Percentiles rank a stretch among this genome's conserved stretches.
phyloP scores from a whole-genome alignment of 2,329 filamentous ascomycete genomes.

The Phialophora tarda region DNA sequence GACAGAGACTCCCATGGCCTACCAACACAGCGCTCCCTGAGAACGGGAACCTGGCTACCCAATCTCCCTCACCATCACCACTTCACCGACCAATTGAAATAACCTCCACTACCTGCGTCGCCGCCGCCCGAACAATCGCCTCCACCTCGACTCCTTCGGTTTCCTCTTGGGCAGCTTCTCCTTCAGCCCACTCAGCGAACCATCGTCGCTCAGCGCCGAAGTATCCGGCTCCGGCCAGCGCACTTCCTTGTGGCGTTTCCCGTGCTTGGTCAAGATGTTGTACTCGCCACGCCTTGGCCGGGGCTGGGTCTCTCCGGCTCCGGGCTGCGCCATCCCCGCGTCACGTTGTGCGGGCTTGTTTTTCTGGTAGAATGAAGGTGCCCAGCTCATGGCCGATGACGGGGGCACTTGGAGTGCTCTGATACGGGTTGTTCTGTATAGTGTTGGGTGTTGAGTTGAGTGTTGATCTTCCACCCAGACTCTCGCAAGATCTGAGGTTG shows the following conservation, averaged over 20 bases:
- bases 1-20: no score
- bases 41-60: neutral
- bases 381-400: slow-evolving; percentile 7
- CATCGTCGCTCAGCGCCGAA: slow-evolving; percentile 8
- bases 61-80: neutral
- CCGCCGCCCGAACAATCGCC: slow-evolving; percentile 13
- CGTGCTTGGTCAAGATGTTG: slow-evolving; percentile 12
- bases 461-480: neutral
- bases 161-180: slow-evolving; percentile 7
- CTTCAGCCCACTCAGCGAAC: slow-evolving; percentile 10
- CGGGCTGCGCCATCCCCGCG: neutral
- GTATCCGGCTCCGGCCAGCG: slow-evolving; percentile 9
- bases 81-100: no score
- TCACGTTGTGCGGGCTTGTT: neutral
- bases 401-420: neutral
- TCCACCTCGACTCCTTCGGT: slow-evolving; percentile 18
- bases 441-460: neutral
- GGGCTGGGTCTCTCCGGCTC: neutral
- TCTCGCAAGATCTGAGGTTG: neutral
- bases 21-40: neutral
- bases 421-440: neutral
- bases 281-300: slow-evolving; percentile 4
- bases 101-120: neutral
- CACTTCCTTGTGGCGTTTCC: slow-evolving; percentile 4
- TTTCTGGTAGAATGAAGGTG: slow-evolving; percentile 6